These are phyloP conservation scores for Datura wrightii DNA, from an alignment of 257 asterid genomes.

Conservation along the genomic window DNA sequence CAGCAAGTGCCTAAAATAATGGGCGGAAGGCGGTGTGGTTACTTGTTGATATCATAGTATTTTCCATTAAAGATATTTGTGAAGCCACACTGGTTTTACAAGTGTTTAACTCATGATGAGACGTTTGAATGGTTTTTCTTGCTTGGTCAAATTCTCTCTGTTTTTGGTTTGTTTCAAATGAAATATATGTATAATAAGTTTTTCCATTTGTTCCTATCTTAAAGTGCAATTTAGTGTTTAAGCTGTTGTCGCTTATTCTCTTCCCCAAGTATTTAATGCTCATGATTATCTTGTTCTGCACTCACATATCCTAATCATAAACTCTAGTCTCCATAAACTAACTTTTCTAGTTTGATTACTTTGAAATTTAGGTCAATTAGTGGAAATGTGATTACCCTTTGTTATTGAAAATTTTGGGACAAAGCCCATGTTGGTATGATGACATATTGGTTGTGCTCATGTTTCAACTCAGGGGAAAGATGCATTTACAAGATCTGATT, in stretches of 20 bases:
- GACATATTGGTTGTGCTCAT: background rate
- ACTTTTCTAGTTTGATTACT: background rate
- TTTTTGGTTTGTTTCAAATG: background rate
- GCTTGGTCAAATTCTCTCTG: background rate
- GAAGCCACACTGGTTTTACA: no score
- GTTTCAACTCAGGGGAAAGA: constrained; percentile 68
- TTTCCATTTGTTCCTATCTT: no score
- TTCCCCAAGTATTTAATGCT: no score
- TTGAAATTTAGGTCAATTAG: background rate
- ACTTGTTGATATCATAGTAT: no score
- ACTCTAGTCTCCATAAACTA: background rate
- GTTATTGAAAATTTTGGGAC: accelerated
- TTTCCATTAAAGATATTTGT: no score
- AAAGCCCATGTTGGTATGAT: background rate
- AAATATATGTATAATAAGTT: background rate
- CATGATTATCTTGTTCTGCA: background rate
- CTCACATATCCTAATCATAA: background rate
- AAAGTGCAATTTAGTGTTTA: no score
- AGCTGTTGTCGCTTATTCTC: background rate
- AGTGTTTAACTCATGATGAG: background rate
- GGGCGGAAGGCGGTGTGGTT: no score
- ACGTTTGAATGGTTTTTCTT: background rate
- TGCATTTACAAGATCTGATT: constrained; percentile 65
- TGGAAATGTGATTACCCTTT: background rate
- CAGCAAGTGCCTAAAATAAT: background rate